Evolutionary conservation across 345 rosid genomes (phyloP).

Genomic region (Populus alba): DNA sequence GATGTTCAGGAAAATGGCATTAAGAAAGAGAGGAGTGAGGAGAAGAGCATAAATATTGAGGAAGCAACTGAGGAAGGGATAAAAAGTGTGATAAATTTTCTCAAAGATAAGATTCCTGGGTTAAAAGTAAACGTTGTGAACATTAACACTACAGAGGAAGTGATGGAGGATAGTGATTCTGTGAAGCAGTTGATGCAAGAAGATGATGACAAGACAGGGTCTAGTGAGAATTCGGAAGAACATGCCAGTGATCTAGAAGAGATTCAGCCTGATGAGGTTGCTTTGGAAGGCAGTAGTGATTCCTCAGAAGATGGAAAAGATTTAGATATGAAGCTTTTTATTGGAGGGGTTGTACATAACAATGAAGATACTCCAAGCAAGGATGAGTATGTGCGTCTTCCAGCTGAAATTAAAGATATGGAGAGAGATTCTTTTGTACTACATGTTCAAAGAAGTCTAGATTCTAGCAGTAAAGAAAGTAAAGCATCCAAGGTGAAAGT

Average conservation of each 20-base stretch:
- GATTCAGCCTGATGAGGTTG: conserved; percentile 49
- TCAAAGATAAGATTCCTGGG: conserved; percentile 94
- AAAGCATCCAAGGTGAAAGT: conserved; percentile 56
- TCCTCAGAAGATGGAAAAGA: conserved; percentile 51
- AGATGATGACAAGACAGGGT: conserved; percentile 49
- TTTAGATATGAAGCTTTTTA: conserved; percentile 67
- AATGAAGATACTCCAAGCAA: conserved; percentile 56
- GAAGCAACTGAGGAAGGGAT: conserved; percentile 91
- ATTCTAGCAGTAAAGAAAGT: conserved; percentile 40
- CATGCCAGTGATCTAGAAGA: conserved; percentile 57
- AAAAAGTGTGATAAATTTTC: conserved; percentile 81
- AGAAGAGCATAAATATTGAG: conserved; percentile 59
- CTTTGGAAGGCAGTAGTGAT: conserved; percentile 39
- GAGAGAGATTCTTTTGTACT: conserved; percentile 78
- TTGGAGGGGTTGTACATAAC: conserved; percentile 85
- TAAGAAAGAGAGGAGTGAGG: conserved; percentile 58
- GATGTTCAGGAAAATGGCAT: conserved; percentile 64
- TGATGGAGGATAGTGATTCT: conserved; percentile 51
- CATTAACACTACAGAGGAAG: conserved; percentile 50
- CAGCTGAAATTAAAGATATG: conserved; percentile 61
- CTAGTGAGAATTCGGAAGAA: conserved; percentile 54
- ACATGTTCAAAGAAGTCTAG: conserved; percentile 55
- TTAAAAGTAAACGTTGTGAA: conserved; percentile 78
- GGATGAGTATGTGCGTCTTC: conserved; percentile 70
- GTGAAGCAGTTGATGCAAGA: conserved; percentile 57